Evolutionary conservation across 371 early-diverging fungal species (phyloP).

Genomic region (Mortierella sp.): DNA sequence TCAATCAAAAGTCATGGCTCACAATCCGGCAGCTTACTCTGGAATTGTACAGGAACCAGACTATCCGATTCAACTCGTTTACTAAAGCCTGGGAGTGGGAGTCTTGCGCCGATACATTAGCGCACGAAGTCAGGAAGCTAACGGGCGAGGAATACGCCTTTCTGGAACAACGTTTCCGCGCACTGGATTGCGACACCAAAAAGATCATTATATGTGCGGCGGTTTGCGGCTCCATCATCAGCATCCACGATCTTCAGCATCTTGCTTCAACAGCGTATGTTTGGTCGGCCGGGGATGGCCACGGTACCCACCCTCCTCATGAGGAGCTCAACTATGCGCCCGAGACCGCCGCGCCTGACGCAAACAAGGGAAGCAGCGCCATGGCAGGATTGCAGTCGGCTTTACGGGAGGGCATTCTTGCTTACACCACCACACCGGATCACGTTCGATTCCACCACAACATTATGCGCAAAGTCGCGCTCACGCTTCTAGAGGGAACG

Average conservation of each 20-base stretch:
- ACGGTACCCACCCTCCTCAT: neutral
- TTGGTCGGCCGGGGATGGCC: neutral
- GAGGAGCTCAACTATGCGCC: slow-evolving; percentile 1
- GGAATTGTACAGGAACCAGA: slow-evolving; percentile 46
- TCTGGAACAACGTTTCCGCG: slow-evolving; percentile 31
- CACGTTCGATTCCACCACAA: slow-evolving; percentile 38
- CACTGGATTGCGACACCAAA: slow-evolving; percentile 47
- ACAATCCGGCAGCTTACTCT: slow-evolving; percentile 49
- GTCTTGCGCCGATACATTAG: slow-evolving; percentile 30
- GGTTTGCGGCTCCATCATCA: slow-evolving; percentile 42
- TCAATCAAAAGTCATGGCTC: slow-evolving; percentile 45
- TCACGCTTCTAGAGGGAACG: slow-evolving; percentile 30
- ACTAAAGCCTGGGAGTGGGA: slow-evolving; percentile 49
- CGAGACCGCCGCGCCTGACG: neutral
- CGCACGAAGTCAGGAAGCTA: slow-evolving; percentile 33
- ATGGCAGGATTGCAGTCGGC: slow-evolving; percentile 54
- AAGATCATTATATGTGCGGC: slow-evolving; percentile 52
- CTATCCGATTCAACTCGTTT: slow-evolving; percentile 33
- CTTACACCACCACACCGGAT: slow-evolving; percentile 42
- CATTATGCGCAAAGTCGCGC: slow-evolving; percentile 49
- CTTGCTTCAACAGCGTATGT: slow-evolving; percentile 40
- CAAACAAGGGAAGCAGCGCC: slow-evolving; percentile 35
- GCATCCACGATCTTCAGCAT: slow-evolving; percentile 36
- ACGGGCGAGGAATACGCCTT: slow-evolving; percentile 53
- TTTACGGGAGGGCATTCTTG: slow-evolving; percentile 47